Evolutionary conservation across 2,329 filamentous ascomycete species (phyloP).

Genomic region (Blastomyces percursus): DNA sequence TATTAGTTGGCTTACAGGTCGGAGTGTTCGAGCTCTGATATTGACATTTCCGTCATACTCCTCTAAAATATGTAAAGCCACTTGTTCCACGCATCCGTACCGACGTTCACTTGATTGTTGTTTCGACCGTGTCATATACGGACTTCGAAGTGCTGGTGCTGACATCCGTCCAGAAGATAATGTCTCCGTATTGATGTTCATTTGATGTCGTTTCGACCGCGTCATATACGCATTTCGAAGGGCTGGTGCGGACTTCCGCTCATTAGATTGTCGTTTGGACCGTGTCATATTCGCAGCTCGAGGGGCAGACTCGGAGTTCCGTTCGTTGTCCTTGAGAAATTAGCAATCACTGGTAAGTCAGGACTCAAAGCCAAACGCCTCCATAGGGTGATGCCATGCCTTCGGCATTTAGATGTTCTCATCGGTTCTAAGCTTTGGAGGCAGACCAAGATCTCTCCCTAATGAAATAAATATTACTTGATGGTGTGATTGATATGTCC

Average conservation of each 20-base stretch:
- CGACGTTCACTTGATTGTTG: too few species aligned
- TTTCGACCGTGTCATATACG: too few species aligned
- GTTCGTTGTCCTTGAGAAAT: not conserved
- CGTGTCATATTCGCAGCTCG: not conserved
- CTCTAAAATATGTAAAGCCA: too few species aligned
- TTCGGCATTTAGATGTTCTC: not conserved
- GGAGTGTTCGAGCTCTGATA: too few species aligned
- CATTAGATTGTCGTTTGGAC: not conserved
- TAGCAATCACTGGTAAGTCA: not conserved
- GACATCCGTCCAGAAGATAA: too few species aligned
- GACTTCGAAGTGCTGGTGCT: too few species aligned
- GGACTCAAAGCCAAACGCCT: not conserved
- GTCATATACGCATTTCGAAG: too few species aligned
- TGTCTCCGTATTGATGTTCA: too few species aligned
- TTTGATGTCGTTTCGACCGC: too few species aligned
- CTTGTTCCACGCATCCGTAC: too few species aligned
- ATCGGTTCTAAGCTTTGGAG: not conserved
- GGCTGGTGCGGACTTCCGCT: not conserved
- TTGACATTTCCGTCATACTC: too few species aligned
- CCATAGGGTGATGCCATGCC: not conserved
- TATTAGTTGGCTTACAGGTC: too few species aligned
- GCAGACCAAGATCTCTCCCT: not conserved
- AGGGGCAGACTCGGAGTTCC: not conserved
- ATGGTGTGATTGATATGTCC: not conserved
- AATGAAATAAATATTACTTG: not conserved